Evolutionary conservation across 2,329 filamentous ascomycete genomes (phyloP).

Genomic region (Trichoderma cornu-damae): DNA sequence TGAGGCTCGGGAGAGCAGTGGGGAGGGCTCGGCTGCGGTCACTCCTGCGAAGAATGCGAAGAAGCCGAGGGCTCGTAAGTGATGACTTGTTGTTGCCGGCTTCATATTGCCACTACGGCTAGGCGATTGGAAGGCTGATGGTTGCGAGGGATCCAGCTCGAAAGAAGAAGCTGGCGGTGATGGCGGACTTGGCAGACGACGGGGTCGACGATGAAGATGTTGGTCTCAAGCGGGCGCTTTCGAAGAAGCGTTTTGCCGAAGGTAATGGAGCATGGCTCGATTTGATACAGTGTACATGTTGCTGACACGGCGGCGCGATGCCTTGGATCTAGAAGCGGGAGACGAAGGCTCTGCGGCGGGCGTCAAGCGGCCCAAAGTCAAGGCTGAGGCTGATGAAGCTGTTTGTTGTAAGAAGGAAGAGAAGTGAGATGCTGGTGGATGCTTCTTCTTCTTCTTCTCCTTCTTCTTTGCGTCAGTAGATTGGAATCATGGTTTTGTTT

Average conservation of each 20-base stretch:
- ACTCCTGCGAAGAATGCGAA: conserved; percentile 21
- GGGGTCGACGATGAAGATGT: background rate
- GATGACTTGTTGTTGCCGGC: background rate
- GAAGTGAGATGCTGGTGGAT: background rate
- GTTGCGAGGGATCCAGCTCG: background rate
- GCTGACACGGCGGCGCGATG: background rate
- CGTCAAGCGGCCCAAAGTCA: background rate
- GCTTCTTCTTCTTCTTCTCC: background rate
- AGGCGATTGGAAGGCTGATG: background rate
- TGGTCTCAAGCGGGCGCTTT: background rate
- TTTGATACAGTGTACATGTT: no score
- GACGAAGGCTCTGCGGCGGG: background rate
- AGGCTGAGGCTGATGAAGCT: background rate
- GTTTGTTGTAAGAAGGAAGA: background rate
- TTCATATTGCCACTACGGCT: background rate
- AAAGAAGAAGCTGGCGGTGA: background rate
- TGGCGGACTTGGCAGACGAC: background rate
- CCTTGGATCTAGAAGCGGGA: background rate
- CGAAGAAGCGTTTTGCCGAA: conserved; percentile 1
- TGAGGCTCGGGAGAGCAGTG: background rate
- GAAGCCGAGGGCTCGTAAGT: background rate
- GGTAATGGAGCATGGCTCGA: background rate
- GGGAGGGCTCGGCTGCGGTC: background rate
- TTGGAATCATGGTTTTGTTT: background rate
- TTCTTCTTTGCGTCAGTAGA: background rate